A percentile compares a stretch with the other conserved stretches of the same genome.
phyloP scores from a whole-genome alignment of 2,329 filamentous ascomycete genomes.

The Aphanocladium album region DNA sequence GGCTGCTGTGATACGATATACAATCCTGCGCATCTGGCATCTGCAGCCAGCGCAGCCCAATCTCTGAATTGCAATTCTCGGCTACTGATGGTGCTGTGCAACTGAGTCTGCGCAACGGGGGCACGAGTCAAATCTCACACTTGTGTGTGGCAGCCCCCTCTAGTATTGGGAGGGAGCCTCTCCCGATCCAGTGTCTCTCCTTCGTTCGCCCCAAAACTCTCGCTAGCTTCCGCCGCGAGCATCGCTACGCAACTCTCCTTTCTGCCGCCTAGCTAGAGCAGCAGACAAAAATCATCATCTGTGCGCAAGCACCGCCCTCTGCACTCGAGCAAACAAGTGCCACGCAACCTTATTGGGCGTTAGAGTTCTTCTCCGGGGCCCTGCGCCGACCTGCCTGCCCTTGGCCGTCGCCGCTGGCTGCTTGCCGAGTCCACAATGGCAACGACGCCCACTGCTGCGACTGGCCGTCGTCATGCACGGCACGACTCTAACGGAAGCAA shows the following conservation, averaged over 20 bases:
- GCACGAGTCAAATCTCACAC: constrained; percentile 9
- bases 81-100: constrained; percentile 4
- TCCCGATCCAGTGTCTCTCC: neutral
- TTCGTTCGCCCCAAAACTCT: neutral
- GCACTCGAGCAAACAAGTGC: neutral
- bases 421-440: constrained; percentile 5
- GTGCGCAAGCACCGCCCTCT: neutral
- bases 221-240: neutral
- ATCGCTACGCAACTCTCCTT: neutral
- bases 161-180: neutral
- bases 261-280: too few relatives aligned
- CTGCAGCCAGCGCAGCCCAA: neutral
- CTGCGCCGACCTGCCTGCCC: neutral
- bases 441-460: constrained; percentile 15
- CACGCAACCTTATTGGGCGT: neutral
- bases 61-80: neutral
- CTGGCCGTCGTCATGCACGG: constrained; percentile 24
- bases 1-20: neutral
- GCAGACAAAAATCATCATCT: neutral
- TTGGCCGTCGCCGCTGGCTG: neutral
- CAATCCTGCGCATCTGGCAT: neutral
- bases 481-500: constrained; percentile 25
- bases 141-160: neutral
- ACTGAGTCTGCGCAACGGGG: constrained; percentile 7
- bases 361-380: neutral